Evolutionary conservation across 2,329 filamentous ascomycete species (phyloP).

Genomic region (Coccinonectria pachysandricola): DNA sequence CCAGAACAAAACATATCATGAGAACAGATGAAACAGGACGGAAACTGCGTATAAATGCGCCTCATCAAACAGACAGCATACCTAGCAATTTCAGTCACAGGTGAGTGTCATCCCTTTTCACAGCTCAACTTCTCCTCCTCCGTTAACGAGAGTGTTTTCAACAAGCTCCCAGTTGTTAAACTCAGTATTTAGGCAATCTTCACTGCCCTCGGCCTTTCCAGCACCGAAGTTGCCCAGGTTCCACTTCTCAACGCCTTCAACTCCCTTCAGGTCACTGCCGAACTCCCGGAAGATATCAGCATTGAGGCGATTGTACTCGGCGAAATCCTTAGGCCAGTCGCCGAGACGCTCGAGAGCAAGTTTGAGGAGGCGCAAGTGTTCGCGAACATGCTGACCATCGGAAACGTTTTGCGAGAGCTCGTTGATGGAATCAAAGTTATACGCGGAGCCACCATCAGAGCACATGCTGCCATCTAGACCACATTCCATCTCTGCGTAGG

Average conservation of each 20-base stretch:
- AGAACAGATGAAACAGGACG: no score
- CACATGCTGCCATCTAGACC: conserved; percentile 15
- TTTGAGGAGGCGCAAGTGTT: conserved; percentile 28
- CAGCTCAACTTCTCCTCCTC: no score
- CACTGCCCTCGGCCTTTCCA: conserved; percentile 33
- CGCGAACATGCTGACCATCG: conserved; percentile 22
- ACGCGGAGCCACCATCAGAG: conserved; percentile 8
- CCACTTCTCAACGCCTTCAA: conserved; percentile 38
- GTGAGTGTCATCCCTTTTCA: no score
- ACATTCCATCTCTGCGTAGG: conserved; percentile 13
- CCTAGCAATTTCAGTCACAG: no score
- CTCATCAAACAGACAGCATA: no score
- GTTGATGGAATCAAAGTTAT: not conserved
- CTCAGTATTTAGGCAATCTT: conserved; percentile 17
- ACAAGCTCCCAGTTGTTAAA: conserved; percentile 17
- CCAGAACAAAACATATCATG: no score
- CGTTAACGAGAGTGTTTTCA: no score
- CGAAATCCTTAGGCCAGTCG: conserved; percentile 34
- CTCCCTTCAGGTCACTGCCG: conserved; percentile 26
- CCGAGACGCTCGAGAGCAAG: conserved; percentile 28
- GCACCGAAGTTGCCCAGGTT: conserved; percentile 31
- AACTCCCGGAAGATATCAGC: conserved; percentile 32
- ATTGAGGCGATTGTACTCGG: conserved; percentile 37
- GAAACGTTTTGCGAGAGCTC: conserved; percentile 6
- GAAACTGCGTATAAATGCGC: no score